Evolutionary conservation across 495 filamentous ascomycete genomes (phyloP), one percentile per base, ranked within the genome.

Genomic region (Sporormia fimetaria): DNA sequence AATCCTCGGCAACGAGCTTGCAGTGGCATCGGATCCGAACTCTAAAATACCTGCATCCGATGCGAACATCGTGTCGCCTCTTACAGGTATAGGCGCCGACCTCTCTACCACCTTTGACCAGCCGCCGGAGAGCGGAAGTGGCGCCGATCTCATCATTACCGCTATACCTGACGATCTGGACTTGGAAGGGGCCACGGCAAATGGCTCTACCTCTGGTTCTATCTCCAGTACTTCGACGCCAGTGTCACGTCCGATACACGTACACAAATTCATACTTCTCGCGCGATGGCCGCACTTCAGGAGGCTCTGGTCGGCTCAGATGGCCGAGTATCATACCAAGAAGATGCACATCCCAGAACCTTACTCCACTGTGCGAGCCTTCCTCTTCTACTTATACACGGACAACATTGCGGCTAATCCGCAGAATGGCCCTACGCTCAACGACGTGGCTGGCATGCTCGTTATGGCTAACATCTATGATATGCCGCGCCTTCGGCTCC

Each of bases 391-490:
- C 56, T 71, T 98, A 11, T 98, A 98, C 63, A 94, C 88, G 2
- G 90, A 96, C 60, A 83, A 78, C 48, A 94, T 98, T 55, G 71
- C 79, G 16, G 68, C 70, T 6, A 67, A 73, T 32, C 70, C 74
- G 11, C 69, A 51, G 31, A 27, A 52, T 46, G 67, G 71, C n/a
- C 69, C 73, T 0, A 76, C 77, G 33, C 73, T 94, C 22, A 72
- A 75, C 14, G 84, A 93, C 50, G 87, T 96, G 12, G 88, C 92
- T 0, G 87, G 90, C n/a, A 71, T 98, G 63, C 72, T 98, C 1
- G 90, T 96, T 36, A 88, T 98, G 85, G 80, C 86, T 16, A 94
- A 96, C 55, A 81, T 96, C 15, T 98, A 98, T 58, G 86, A 94
- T 57, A 87, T 98, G 66, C 86, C 85, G 0, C 81, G 85, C 42